phyloP scores from a whole-genome alignment of 1,284 basidiomycete species.

The Cryptococcus neoformans region DNA sequence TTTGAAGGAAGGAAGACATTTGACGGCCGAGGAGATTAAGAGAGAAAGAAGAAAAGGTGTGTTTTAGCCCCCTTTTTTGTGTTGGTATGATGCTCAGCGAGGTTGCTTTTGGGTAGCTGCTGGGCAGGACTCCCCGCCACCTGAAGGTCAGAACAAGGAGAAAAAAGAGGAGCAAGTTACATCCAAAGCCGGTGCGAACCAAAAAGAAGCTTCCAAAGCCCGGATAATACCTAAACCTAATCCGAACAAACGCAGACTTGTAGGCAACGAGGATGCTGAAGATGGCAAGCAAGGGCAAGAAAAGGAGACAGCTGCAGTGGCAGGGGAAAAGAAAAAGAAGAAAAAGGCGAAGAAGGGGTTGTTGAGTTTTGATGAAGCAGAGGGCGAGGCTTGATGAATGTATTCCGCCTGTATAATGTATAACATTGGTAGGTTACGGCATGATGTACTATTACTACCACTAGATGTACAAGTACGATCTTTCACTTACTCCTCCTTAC shows the following conservation, averaged over 20 bases:
- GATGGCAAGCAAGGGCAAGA: constrained; percentile 3
- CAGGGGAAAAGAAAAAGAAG: constrained; percentile 35
- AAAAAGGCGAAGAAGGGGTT: constrained; percentile 40
- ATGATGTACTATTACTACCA: too few species aligned
- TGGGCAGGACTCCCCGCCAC: background rate
- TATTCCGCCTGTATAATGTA: constrained; percentile 1
- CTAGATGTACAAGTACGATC: constrained; percentile 8
- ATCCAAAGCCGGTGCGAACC: too few species aligned
- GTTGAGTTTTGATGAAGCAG: constrained; percentile 44
- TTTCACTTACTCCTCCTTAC: background rate
- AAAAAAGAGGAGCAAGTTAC: background rate
- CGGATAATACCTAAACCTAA: constrained; percentile 6
- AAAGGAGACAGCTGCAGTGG: constrained; percentile 3
- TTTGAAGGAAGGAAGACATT: constrained; percentile 75
- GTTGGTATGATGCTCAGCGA: background rate
- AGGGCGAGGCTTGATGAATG: constrained; percentile 11
- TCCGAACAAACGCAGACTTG: constrained; percentile 38
- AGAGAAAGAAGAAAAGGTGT: constrained; percentile 70
- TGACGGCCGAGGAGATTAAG: constrained; percentile 69
- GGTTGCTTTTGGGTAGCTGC: background rate
- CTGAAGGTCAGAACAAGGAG: constrained; percentile 18
- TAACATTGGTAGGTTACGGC: background rate
- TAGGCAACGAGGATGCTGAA: constrained; percentile 18
- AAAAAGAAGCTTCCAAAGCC: background rate
- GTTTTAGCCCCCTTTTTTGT: constrained; percentile 20